phyloP scores from a whole-genome alignment of 768 basidiomycete species.

The Russula olivacea region DNA sequence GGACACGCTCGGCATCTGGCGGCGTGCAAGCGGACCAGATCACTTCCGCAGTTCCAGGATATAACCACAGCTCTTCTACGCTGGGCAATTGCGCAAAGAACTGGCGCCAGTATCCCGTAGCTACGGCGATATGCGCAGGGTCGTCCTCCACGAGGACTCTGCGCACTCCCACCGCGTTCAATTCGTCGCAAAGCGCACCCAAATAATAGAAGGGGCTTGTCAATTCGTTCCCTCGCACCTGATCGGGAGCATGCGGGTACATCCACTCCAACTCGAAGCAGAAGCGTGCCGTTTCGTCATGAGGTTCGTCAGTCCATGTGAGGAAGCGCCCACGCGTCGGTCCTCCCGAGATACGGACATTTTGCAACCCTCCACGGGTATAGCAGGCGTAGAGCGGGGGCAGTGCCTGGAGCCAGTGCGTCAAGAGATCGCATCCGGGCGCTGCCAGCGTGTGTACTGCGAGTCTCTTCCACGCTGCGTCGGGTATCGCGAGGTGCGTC shows the following conservation, averaged over 20 bases:
- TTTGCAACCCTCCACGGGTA: not conserved
- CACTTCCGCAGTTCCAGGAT: slow-evolving; percentile 9
- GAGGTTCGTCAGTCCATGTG: slow-evolving; percentile 5
- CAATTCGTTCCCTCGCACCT: slow-evolving; percentile 1
- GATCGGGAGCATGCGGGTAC: not conserved
- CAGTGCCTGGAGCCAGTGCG: not conserved
- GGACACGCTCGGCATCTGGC: not conserved
- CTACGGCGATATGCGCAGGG: not conserved
- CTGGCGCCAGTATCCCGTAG: slow-evolving; percentile 8
- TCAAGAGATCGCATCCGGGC: slow-evolving; percentile 2
- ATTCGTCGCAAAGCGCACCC: slow-evolving; percentile 9
- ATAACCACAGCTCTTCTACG: not conserved
- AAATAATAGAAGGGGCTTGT: slow-evolving; percentile 13
- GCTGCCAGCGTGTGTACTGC: not conserved
- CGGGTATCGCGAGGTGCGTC: slow-evolving; percentile 2
- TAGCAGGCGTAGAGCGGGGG: not conserved
- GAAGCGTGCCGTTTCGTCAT: slow-evolving; percentile 11
- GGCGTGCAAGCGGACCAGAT: not conserved
- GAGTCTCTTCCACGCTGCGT: slow-evolving; percentile 2
- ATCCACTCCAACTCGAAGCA: slow-evolving; percentile 20
- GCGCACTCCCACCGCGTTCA: not conserved
- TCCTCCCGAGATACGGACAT: slow-evolving; percentile 15
- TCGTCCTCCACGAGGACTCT: slow-evolving; percentile 4
- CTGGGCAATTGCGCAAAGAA: not conserved
- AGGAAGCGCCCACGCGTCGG: slow-evolving; percentile 16